Evolutionary conservation across 495 filamentous ascomycete genomes (phyloP), one percentile per base, ranked within the genome.

Genomic region (Delitschia confertaspora): DNA sequence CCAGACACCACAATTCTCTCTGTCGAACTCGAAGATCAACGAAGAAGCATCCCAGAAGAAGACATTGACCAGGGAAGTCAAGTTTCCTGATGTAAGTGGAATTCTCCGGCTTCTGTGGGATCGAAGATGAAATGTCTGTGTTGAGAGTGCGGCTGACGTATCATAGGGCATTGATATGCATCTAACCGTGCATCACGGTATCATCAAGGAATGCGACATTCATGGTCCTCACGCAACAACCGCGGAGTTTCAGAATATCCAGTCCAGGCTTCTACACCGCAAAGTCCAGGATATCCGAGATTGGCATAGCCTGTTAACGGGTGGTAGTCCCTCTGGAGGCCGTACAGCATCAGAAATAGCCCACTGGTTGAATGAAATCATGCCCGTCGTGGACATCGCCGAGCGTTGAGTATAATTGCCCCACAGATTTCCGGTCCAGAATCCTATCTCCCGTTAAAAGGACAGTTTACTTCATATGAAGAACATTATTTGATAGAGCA

Each of bases 1-100:
- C 2, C 85, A 93, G 60, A 95, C 88, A 14, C 88, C 88, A 0
- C 76, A 80, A 53, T 94, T 95, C 59, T 82, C 74, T 18, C 80
- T 93, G 33, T 78, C 75, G 5, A 76, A 71, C 14, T 67, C 70
- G 38, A 30, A 59, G 2, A 50, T 38, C 2, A 35, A 49, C 13
- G 19, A 26, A 22, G 36, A 39, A 20, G 21, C 14, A 8, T n/a
- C 5, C 16, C 16, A 43, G 51, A 49, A 21, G 46, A 52, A 35
- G 35, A 52, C 17, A 35, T 49, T 11, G 14, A 38, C 2, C 29
- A 37, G 7, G 47, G 47, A 53, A 62, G 40, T 4, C 20, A 20
- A 10, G 27, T 33, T 10, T 38, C 51, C n/a, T n/a, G n/a, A n/a
- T n/a, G n/a, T n/a, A n/a, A 41, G 48, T 32, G 24, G 45, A 9